These are phyloP conservation scores for Phialemonium atrogriseum DNA, from an alignment of 2,329 filamentous ascomycete species.

Conservation along the genomic window DNA sequence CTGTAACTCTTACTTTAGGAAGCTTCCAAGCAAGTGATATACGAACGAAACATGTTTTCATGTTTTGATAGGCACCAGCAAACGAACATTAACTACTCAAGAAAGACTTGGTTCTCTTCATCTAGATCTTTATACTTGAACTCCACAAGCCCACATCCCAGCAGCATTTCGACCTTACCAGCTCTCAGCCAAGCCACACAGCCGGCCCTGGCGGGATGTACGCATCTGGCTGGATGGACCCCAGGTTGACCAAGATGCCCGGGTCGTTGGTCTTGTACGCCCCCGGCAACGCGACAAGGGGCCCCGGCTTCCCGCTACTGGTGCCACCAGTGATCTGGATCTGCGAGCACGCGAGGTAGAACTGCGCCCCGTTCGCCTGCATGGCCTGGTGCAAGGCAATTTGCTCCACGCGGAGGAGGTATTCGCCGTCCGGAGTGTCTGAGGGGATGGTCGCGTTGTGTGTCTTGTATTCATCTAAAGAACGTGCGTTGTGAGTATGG, in stretches of 20 bases:
- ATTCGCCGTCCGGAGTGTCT: constrained; percentile 25
- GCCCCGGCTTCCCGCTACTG: constrained; percentile 22
- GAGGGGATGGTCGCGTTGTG: constrained; percentile 25
- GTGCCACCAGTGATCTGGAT: constrained; percentile 27
- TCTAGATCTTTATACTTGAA: too few relatives aligned
- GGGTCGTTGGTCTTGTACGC: constrained; percentile 24
- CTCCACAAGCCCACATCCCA: too few relatives aligned
- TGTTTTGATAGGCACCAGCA: too few relatives aligned
- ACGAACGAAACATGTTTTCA: too few relatives aligned
- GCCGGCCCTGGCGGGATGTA: constrained; percentile 20
- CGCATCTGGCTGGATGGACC: constrained; percentile 14
- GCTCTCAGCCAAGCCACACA: too few relatives aligned
- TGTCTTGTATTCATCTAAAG: constrained; percentile 24
- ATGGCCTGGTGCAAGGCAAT: constrained; percentile 29
- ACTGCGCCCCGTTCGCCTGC: constrained; percentile 25
- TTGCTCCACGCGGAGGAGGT: constrained; percentile 30
- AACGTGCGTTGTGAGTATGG: too few relatives aligned
- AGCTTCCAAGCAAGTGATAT: too few relatives aligned
- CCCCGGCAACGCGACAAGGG: constrained; percentile 21
- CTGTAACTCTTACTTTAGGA: too few relatives aligned
- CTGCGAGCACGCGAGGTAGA: constrained; percentile 30
- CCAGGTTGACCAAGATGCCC: constrained; percentile 23
- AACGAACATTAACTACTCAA: too few relatives aligned
- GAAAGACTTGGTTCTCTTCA: too few relatives aligned
- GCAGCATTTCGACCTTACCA: too few relatives aligned